A percentile compares a stretch with the other conserved stretches of the same genome.
phyloP scores from a whole-genome alignment of 352 stramenopile genomes.

The Achlya hypogyna region DNA sequence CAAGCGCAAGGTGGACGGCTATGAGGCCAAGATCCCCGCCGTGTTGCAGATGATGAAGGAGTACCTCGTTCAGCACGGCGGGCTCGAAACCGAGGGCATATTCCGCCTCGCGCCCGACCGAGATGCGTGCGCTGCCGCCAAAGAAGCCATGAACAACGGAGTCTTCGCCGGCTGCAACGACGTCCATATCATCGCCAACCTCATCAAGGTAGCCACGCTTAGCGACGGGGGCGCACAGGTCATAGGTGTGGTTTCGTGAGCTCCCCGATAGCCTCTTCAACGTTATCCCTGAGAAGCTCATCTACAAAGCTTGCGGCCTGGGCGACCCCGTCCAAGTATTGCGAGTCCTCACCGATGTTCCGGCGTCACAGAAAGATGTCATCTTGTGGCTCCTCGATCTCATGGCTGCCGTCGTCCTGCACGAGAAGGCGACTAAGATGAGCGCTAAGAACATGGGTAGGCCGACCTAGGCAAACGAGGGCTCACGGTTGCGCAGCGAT shows the following conservation, averaged over 20 bases:
- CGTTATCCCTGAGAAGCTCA: conserved; percentile 45
- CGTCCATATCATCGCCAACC: conserved; percentile 67
- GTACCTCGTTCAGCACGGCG: conserved; percentile 39
- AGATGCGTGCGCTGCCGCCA: conserved; percentile 39
- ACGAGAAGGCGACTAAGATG: conserved; percentile 72
- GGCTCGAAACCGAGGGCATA: conserved; percentile 47
- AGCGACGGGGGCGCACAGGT: too few relatives aligned
- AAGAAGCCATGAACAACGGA: conserved; percentile 60
- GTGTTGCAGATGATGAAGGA: conserved; percentile 72
- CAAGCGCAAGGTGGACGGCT: conserved; percentile 47
- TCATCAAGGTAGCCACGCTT: conserved; percentile 78
- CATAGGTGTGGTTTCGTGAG: conserved; percentile 72
- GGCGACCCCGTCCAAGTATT: conserved; percentile 32
- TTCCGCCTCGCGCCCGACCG: conserved; percentile 72
- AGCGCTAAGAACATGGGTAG: conserved; percentile 64
- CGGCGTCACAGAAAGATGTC: conserved; percentile 23
- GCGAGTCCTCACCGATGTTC: conserved; percentile 29
- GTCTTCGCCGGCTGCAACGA: conserved; percentile 48
- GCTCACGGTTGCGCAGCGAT: conserved; percentile 34
- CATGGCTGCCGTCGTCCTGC: conserved; percentile 41
- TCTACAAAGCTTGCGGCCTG: conserved; percentile 40
- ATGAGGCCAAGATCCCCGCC: conserved; percentile 53
- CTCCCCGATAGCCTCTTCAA: conserved; percentile 63
- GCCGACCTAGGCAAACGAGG: neutral
- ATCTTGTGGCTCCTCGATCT: conserved; percentile 71